Percentiles rank a stretch among this genome's conserved stretches.
These are phyloP conservation scores for Lichtheimia hyalospora DNA, from an alignment of 371 early-diverging fungal species.

Conservation along the genomic window DNA sequence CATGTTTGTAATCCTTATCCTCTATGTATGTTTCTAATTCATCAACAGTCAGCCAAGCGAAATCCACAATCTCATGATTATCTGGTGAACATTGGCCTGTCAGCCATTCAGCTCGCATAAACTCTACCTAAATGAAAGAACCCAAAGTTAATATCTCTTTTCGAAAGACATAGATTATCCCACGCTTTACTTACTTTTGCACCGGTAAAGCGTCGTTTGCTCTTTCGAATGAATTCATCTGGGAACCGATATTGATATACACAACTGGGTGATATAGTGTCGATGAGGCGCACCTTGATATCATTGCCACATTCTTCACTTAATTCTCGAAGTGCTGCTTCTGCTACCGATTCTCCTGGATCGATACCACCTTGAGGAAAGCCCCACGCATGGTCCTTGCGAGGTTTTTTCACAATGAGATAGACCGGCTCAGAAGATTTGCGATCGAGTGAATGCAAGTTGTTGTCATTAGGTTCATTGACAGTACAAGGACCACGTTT, in stretches of 20 bases:
- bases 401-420: slow-evolving; percentile 70
- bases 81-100: slow-evolving; percentile 57
- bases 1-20: too few relatives aligned
- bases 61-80: slow-evolving; percentile 64
- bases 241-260: slow-evolving; percentile 53
- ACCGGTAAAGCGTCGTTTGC: slow-evolving; percentile 20
- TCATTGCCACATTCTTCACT: slow-evolving; percentile 69
- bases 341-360: slow-evolving; percentile 62
- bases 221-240: slow-evolving; percentile 22
- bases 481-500: background rate
- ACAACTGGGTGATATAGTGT: slow-evolving; percentile 30
- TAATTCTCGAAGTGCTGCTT: slow-evolving; percentile 75
- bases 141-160: background rate
- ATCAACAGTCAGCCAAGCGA: slow-evolving; percentile 83
- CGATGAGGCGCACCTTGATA: slow-evolving; percentile 74
- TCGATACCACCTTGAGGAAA: slow-evolving; percentile 77
- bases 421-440: slow-evolving; percentile 49
- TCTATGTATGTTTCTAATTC: slow-evolving; percentile 65
- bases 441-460: slow-evolving; percentile 17
- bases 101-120: slow-evolving; percentile 31
- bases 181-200: slow-evolving; percentile 21
- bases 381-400: slow-evolving; percentile 65
- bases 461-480: background rate
- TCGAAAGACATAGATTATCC: background rate
- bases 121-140: slow-evolving; percentile 32